Evolutionary conservation across 352 stramenopile species (phyloP).

Genomic region (Globisporangium irregulare): DNA sequence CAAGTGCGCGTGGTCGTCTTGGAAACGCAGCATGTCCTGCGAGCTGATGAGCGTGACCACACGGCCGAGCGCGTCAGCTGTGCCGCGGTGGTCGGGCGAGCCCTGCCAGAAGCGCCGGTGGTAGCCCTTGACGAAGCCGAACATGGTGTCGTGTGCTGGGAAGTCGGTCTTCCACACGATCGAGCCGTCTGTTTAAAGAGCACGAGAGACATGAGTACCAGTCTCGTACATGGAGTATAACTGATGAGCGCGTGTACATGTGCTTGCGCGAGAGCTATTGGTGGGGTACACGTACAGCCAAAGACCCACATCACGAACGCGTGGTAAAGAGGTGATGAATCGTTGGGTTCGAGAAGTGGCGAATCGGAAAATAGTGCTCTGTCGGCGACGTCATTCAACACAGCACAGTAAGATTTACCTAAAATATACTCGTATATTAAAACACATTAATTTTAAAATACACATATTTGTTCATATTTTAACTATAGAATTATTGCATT

Average conservation of each 20-base stretch:
- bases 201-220: not conserved
- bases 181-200: conserved; percentile 24
- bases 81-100: conserved; percentile 85
- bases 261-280: not conserved
- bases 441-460: too few relatives aligned
- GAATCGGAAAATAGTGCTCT: not conserved
- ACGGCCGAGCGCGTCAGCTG: conserved; percentile 66
- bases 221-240: not conserved
- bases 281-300: conserved; percentile 5
- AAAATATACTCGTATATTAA: not conserved
- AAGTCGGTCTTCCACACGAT: conserved; percentile 39
- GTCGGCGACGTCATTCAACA: not conserved
- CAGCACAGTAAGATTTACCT: not conserved
- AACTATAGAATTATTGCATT: not conserved
- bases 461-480: too few relatives aligned
- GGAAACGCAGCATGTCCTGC: conserved; percentile 69
- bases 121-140: conserved; percentile 74
- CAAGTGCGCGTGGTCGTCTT: conserved; percentile 65
- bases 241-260: not conserved
- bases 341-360: not conserved
- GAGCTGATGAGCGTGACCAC: conserved; percentile 86
- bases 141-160: conserved; percentile 27
- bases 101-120: conserved; percentile 89
- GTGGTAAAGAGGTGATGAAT: not conserved
- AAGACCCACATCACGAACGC: conserved; percentile 9